Conservation (phyloP, 2,329 filamentous ascomycete species). For the Sporothrix brunneoviolacea region DNA sequence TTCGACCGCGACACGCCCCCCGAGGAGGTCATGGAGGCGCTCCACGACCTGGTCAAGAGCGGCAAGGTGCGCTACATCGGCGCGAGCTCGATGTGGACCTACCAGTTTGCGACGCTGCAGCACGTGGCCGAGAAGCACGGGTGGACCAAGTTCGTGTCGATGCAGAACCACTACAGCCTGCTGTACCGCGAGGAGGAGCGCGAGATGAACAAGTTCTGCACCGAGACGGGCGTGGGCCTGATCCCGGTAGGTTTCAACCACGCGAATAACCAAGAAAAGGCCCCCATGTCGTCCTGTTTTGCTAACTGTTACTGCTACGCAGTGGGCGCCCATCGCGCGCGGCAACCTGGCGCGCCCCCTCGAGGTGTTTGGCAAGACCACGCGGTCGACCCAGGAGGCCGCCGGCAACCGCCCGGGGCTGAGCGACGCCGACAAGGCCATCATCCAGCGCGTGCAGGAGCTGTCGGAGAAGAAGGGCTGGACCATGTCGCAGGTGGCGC, state of each 20-base stretch:
- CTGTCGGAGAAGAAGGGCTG: constrained; percentile 16
- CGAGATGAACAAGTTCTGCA: constrained; percentile 31
- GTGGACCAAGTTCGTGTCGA: constrained; percentile 49
- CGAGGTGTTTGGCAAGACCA: constrained; percentile 13
- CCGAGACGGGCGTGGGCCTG: constrained; percentile 27
- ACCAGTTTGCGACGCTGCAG: constrained; percentile 41
- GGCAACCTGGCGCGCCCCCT: constrained; percentile 27
- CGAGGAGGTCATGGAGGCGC: constrained; percentile 52
- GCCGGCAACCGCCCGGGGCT: background rate
- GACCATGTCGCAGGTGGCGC: constrained; percentile 42
- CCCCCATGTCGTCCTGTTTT: too few species aligned
- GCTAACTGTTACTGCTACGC: too few species aligned
- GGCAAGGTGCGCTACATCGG: constrained; percentile 46
- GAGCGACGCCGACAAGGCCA: constrained; percentile 21
- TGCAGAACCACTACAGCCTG: constrained; percentile 49
- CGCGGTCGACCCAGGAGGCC: constrained; percentile 16
- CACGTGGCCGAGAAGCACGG: constrained; percentile 42
- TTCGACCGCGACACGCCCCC: constrained; percentile 41
- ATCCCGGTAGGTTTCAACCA: too few species aligned
- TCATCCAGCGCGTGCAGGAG: constrained; percentile 19
- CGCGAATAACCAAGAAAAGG: too few species aligned
- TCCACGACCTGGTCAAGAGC: constrained; percentile 48
- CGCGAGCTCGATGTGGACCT: constrained; percentile 36
- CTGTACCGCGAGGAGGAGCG: constrained; percentile 50
- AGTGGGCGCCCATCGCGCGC: constrained; percentile 31